Conservation (phyloP, 805 yeast species). For the Clavispora asparagi region DNA sequence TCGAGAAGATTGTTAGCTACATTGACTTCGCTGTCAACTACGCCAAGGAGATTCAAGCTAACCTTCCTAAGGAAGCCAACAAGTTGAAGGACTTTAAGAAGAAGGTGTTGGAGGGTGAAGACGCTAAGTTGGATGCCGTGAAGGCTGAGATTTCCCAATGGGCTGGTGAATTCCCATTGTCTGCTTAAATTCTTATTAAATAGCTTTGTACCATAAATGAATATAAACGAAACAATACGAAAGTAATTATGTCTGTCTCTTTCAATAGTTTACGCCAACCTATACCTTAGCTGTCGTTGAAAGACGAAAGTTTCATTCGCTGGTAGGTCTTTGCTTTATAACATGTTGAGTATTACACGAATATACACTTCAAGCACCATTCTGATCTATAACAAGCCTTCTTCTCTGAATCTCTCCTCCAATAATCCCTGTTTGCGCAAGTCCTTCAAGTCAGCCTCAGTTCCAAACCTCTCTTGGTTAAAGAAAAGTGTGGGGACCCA, state of each 20-base stretch:
- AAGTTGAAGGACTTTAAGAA: slow-evolving; percentile 94
- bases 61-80: slow-evolving; percentile 88
- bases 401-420: slow-evolving; percentile 24
- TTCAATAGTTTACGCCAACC: too few species aligned
- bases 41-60: slow-evolving; percentile 70
- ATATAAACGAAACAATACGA: not conserved
- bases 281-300: too few species aligned
- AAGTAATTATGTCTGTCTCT: not conserved
- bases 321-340: too few species aligned
- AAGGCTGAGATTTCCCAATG: slow-evolving; percentile 80
- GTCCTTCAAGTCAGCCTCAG: slow-evolving; percentile 44
- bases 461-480: slow-evolving; percentile 55
- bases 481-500: slow-evolving; percentile 70
- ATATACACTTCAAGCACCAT: too few species aligned
- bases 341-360: too few species aligned
- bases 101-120: slow-evolving; percentile 52
- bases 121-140: slow-evolving; percentile 53
- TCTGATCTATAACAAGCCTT: not conserved
- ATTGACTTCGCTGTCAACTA: slow-evolving; percentile 51
- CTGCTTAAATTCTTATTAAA: slow-evolving; percentile 21
- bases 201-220: not conserved
- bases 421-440: slow-evolving; percentile 32
- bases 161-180: slow-evolving; percentile 82
- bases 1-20: slow-evolving; percentile 71
- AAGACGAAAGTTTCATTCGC: not conserved